Evolutionary conservation across 176 grass and related monocot species (phyloP).

Genomic region (Ensete ventricosum): DNA sequence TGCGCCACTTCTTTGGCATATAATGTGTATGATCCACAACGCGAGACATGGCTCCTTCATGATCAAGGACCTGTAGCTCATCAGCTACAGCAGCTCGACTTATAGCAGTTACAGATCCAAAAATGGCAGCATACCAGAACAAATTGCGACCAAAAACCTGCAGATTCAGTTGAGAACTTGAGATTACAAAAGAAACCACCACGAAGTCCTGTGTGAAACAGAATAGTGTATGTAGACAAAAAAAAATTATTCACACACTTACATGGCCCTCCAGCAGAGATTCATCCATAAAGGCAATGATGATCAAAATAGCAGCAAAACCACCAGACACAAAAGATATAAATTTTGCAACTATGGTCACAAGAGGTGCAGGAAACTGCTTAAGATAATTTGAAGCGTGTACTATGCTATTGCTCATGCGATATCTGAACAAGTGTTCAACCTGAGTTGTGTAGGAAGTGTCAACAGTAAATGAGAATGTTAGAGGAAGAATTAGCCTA

Average conservation of each 20-base stretch:
- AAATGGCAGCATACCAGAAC: slow-evolving; percentile 95
- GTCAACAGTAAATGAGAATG: no score
- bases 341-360: slow-evolving; percentile 90
- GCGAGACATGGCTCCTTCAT: slow-evolving; percentile 77
- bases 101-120: slow-evolving; percentile 89
- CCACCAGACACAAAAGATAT: slow-evolving; percentile 98
- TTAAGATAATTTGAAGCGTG: slow-evolving; percentile 93
- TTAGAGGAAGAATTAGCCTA: no score
- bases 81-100: slow-evolving; percentile 80
- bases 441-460: slow-evolving; percentile 32
- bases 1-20: slow-evolving; percentile 89
- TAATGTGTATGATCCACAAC: slow-evolving; percentile 84
- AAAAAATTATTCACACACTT: slow-evolving; percentile 5
- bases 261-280: slow-evolving; percentile 91
- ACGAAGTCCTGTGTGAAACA: no score
- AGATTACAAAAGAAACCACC: no score
- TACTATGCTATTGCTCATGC: slow-evolving; percentile 77
- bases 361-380: slow-evolving; percentile 87
- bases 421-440: slow-evolving; percentile 92
- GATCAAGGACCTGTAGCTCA: slow-evolving; percentile 94
- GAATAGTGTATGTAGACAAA: no score
- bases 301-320: slow-evolving; percentile 87
- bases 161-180: no score
- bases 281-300: slow-evolving; percentile 85
- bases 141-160: slow-evolving; percentile 67